phyloP scores from a whole-genome alignment of 2,329 filamentous ascomycete species.

The Emericellopsis atlantica region DNA sequence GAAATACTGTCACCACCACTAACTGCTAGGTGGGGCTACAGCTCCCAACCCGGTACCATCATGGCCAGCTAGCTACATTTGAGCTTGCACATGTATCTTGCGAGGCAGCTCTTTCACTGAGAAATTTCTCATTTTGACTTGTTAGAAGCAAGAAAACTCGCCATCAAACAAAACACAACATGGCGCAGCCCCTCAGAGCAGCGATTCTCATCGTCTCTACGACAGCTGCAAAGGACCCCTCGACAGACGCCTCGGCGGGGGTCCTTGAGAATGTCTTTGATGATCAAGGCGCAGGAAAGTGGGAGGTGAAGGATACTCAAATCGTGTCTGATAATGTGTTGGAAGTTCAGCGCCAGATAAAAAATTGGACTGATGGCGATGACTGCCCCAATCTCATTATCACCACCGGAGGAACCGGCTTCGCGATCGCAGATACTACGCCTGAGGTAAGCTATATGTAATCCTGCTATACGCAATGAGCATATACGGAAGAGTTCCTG shows the following conservation, averaged over 20 bases:
- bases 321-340: constrained; percentile 71
- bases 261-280: constrained; percentile 58
- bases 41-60: too few species aligned
- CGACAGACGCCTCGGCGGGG: constrained; percentile 61
- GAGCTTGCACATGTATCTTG: too few species aligned
- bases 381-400: constrained; percentile 62
- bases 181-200: constrained; percentile 41
- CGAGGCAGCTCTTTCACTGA: too few species aligned
- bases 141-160: too few species aligned
- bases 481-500: not conserved
- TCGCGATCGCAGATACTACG: constrained; percentile 72
- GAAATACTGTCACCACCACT: not conserved
- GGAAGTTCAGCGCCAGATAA: constrained; percentile 64
- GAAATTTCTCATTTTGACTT: too few species aligned
- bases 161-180: not conserved
- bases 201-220: constrained; percentile 84
- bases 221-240: constrained; percentile 68
- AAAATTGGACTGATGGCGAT: constrained; percentile 57
- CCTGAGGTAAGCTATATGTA: constrained; percentile 66
- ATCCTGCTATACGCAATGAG: not conserved
- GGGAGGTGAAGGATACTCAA: constrained; percentile 53
- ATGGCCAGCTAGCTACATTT: too few species aligned
- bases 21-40: too few species aligned
- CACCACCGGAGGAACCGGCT: constrained; percentile 88
- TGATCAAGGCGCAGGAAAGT: constrained; percentile 53